phyloP scores from a whole-genome alignment of 2,329 filamentous ascomycete species.

The Pseudogymnoascus sp. region DNA sequence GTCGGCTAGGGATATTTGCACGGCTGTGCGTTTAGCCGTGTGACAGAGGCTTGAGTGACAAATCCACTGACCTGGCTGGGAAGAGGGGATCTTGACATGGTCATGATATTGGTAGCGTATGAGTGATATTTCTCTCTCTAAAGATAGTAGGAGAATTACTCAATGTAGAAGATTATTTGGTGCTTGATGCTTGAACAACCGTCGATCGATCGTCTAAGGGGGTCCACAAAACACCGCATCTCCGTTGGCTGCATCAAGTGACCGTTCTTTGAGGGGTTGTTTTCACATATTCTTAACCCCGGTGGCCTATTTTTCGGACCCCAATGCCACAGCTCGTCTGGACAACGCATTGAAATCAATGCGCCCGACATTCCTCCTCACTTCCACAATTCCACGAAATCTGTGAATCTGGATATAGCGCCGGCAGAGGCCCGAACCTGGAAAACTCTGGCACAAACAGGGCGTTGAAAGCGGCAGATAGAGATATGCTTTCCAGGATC shows the following conservation, averaged over 20 bases:
- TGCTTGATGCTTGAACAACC: background rate
- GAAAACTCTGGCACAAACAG: background rate
- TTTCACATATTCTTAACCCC: background rate
- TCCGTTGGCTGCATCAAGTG: background rate
- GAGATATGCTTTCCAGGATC: background rate
- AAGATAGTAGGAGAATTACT: background rate
- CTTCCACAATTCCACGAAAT: background rate
- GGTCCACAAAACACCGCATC: background rate
- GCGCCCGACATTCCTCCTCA: background rate
- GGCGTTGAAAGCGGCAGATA: background rate
- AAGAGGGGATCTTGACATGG: background rate
- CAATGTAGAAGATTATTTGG: background rate
- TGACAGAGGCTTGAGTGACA: background rate
- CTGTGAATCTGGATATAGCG: background rate
- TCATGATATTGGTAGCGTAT: background rate
- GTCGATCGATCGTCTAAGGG: background rate
- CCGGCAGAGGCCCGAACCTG: background rate
- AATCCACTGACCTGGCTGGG: background rate
- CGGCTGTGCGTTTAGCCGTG: background rate
- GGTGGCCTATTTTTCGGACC: background rate
- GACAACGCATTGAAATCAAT: background rate
- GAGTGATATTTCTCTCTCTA: background rate
- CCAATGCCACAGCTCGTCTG: background rate
- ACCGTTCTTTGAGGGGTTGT: background rate
- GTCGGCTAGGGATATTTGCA: background rate